Percentiles rank a stretch among this genome's conserved stretches.
These are phyloP conservation scores for Cladophialophora bantiana DNA, from an alignment of 2,329 filamentous ascomycete species.

Conservation along the genomic window DNA sequence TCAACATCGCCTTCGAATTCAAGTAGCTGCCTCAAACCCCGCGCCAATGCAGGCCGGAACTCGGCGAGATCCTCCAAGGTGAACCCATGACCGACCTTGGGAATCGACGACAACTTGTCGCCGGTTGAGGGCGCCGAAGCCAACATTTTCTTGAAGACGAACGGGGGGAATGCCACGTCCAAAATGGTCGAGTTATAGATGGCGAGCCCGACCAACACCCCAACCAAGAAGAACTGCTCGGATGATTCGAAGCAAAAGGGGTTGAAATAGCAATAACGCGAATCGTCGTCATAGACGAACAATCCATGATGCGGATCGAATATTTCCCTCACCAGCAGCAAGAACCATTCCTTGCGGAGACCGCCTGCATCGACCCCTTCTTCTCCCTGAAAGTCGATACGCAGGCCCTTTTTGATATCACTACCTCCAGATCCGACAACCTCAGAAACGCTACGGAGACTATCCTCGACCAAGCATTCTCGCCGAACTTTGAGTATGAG, in stretches of 20 bases:
- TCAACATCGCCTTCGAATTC: constrained; percentile 87
- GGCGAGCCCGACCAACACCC: constrained; percentile 83
- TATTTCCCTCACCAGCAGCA: constrained; percentile 84
- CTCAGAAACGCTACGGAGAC: constrained; percentile 81
- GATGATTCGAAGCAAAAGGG: constrained; percentile 87
- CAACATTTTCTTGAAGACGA: constrained; percentile 86
- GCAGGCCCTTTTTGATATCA: constrained; percentile 87
- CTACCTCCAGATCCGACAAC: constrained; percentile 80
- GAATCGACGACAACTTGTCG: constrained; percentile 63
- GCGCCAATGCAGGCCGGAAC: constrained; percentile 76
- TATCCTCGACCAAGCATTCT: constrained; percentile 68
- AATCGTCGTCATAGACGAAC: constrained; percentile 91
- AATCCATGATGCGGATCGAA: constrained; percentile 93
- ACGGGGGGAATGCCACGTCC: constrained; percentile 85
- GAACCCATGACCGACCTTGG: constrained; percentile 68
- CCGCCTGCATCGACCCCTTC: constrained; percentile 92
- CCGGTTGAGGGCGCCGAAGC: constrained; percentile 73
- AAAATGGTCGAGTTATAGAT: constrained; percentile 96
- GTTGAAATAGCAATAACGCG: constrained; percentile 91
- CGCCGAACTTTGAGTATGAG: constrained; percentile 78
- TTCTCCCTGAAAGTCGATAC: constrained; percentile 85
- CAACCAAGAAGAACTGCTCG: constrained; percentile 89
- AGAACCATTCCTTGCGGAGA: constrained; percentile 91
- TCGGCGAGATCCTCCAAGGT: constrained; percentile 83
- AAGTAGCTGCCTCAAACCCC: constrained; percentile 75